A percentile compares a stretch with the other conserved stretches of the same genome.
Conservation (phyloP, 225 moss, liverwort and hornwort genomes). For the Pseudoscleropodium purum region DNA sequence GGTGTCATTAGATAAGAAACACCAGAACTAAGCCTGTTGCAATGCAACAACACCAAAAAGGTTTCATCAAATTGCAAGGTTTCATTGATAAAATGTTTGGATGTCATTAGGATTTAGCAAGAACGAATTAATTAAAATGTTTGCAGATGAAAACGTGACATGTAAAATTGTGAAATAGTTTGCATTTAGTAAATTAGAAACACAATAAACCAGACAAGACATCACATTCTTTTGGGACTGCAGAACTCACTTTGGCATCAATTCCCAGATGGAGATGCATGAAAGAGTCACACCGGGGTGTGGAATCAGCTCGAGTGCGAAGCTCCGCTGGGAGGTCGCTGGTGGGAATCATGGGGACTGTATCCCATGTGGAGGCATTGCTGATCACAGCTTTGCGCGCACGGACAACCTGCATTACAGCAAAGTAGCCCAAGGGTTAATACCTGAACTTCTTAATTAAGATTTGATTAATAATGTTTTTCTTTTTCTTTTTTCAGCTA, state of each 20-base stretch:
- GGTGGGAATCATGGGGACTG: slow-evolving; percentile 45
- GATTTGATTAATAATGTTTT: not conserved
- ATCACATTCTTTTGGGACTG: not conserved
- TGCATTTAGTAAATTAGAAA: not conserved
- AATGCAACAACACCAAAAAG: not conserved
- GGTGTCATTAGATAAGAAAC: not conserved
- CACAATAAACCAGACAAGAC: not conserved
- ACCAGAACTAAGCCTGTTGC: not conserved
- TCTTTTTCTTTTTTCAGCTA: not conserved
- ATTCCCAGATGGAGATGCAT: slow-evolving; percentile 98
- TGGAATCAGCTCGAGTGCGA: slow-evolving; percentile 43
- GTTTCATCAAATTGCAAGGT: not conserved
- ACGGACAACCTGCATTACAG: slow-evolving; percentile 50
- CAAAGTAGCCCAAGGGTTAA: not conserved
- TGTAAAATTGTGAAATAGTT: not conserved
- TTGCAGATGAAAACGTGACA: not conserved
- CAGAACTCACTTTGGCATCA: slow-evolving; percentile 56
- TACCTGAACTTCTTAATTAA: not conserved
- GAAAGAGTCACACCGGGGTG: slow-evolving; percentile 85
- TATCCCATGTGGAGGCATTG: slow-evolving; percentile 87
- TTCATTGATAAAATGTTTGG: not conserved
- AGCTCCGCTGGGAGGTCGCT: slow-evolving; percentile 58
- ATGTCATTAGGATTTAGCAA: not conserved
- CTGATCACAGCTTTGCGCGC: slow-evolving; percentile 86
- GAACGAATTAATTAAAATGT: not conserved